Conservation (phyloP, 257 asterid genomes). For the Capsicum rhomboideum region DNA sequence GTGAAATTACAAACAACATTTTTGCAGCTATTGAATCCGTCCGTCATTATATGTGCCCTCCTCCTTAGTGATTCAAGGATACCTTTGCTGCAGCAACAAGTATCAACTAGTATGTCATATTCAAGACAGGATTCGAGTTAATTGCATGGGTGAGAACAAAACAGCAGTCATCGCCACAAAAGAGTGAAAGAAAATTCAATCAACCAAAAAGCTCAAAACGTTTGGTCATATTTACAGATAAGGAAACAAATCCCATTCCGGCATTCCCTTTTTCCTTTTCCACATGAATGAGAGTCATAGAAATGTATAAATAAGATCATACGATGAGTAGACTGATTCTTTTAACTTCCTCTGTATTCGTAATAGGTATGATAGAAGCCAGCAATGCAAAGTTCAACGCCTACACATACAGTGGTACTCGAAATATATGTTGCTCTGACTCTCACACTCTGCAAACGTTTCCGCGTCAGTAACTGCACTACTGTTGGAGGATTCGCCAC, state of each 20-base stretch:
- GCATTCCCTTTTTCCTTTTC: no score
- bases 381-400: no score
- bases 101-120: background rate
- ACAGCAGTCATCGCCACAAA: background rate
- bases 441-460: background rate
- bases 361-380: no score
- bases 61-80: conserved; percentile 81
- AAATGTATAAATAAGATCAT: background rate
- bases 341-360: background rate
- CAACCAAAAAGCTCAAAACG: background rate
- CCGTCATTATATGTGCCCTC: conserved; percentile 92
- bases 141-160: background rate
- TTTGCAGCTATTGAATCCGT: conserved; percentile 95
- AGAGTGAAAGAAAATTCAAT: background rate
- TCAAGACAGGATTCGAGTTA: background rate
- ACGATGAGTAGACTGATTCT: background rate
- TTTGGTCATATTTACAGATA: background rate
- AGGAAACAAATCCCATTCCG: background rate
- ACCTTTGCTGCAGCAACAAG: conserved; percentile 68
- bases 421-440: background rate
- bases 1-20: conserved; percentile 94
- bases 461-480: background rate
- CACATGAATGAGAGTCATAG: background rate
- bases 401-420: background rate
- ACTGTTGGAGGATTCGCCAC: background rate